Evolutionary conservation across 2,329 filamentous ascomycete genomes (phyloP).

Genomic region (Aspergillus neotritici): DNA sequence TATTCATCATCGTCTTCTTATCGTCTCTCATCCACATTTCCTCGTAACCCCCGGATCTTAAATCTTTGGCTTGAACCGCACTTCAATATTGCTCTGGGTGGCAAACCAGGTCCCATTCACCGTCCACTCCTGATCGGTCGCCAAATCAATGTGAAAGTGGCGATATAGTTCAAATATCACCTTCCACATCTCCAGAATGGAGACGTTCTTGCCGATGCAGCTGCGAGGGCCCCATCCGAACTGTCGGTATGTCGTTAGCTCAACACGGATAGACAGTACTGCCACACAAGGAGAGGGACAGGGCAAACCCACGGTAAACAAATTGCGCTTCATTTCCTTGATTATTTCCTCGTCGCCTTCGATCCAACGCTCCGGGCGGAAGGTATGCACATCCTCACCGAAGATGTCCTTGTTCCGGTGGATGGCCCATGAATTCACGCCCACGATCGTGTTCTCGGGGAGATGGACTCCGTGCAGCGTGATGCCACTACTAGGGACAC

Average conservation of each 20-base stretch:
- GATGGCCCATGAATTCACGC: constrained; percentile 2
- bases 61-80: no score
- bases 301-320: constrained; percentile 8
- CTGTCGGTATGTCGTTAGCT: constrained; percentile 3
- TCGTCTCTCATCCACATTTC: no score
- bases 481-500: not conserved
- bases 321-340: constrained; percentile 12
- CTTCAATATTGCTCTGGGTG: not conserved
- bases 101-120: not conserved
- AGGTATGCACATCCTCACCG: constrained; percentile 1
- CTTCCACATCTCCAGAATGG: constrained; percentile 26
- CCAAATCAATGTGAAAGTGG: constrained; percentile 14
- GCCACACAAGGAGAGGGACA: no score
- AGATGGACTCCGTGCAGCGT: not conserved
- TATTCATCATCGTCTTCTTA: no score
- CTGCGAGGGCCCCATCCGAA: constrained; percentile 24
- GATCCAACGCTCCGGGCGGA: constrained; percentile 5
- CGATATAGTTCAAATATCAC: constrained; percentile 21
- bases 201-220: constrained; percentile 28
- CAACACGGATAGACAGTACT: no score
- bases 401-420: constrained; percentile 2
- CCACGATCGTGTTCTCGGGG: constrained; percentile 1
- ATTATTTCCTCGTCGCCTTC: constrained; percentile 7
- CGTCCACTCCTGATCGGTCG: not conserved
- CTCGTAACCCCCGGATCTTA: no score